These are phyloP conservation scores for Kazachstania sp. DNA, from an alignment of 1,139 yeast species.

Conservation along the genomic window DNA sequence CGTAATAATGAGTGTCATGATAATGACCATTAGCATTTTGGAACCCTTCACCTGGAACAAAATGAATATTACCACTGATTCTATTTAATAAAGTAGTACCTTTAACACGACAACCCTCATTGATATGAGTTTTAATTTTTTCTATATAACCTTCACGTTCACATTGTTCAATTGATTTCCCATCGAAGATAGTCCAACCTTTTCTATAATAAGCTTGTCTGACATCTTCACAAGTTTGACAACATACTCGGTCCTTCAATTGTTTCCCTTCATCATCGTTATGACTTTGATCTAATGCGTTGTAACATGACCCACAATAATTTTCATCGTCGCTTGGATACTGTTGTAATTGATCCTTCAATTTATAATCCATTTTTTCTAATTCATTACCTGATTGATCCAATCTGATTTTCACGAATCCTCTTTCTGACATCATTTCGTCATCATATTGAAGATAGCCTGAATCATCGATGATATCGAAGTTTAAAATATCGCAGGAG, in stretches of 20 bases:
- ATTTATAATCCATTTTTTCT: constrained; percentile 29
- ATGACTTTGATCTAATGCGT: constrained; percentile 59
- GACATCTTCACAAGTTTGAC: constrained; percentile 80
- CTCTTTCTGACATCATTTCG: constrained; percentile 47
- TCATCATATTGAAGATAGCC: constrained; percentile 72
- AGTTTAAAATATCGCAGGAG: constrained; percentile 63
- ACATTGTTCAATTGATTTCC: constrained; percentile 80
- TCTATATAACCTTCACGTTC: constrained; percentile 81
- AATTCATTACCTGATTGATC: constrained; percentile 26
- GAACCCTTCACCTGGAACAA: constrained; percentile 85
- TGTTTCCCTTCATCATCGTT: constrained; percentile 35
- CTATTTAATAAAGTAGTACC: constrained; percentile 78
- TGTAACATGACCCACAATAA: constrained; percentile 88
- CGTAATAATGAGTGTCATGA: constrained; percentile 76
- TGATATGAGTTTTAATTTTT: constrained; percentile 46
- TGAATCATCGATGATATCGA: constrained; percentile 72
- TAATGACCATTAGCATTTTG: constrained; percentile 51
- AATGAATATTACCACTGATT: constrained; percentile 84
- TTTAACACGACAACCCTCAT: constrained; percentile 81
- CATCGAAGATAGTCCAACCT: constrained; percentile 88
- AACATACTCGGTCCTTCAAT: constrained; percentile 47
- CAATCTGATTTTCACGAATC: constrained; percentile 63
- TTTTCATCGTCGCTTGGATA: constrained; percentile 27
- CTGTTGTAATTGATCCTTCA: constrained; percentile 28
- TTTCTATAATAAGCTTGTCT: constrained; percentile 68